phyloP scores from a whole-genome alignment of 164 flowering plant genomes.

The Nelumbo lutea region DNA sequence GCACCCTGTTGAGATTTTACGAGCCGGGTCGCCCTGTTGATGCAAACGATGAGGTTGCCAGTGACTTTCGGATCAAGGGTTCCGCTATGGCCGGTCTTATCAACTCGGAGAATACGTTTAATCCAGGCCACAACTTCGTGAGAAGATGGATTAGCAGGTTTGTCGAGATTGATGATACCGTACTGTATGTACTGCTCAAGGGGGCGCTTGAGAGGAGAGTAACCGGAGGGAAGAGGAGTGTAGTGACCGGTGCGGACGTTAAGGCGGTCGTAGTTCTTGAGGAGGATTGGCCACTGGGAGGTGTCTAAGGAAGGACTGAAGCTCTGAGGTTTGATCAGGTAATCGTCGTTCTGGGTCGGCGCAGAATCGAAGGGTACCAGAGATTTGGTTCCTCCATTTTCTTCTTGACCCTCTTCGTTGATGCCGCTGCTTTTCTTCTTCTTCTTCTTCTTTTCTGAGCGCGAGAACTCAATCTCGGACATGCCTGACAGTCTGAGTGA shows the following conservation, averaged over 20 bases:
- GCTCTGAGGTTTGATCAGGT: slow-evolving; percentile 2
- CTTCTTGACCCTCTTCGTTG: slow-evolving; percentile 5
- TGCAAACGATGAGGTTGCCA: slow-evolving; percentile 2
- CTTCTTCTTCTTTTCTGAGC: slow-evolving; percentile 32
- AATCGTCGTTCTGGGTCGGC: slow-evolving; percentile 6
- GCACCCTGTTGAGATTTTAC: slow-evolving; percentile 7
- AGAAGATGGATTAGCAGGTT: slow-evolving; percentile 3
- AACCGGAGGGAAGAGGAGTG: slow-evolving; percentile 3
- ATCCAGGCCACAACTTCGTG: slow-evolving; percentile 7
- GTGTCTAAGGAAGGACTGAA: slow-evolving; percentile 2
- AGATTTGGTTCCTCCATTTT: not conserved
- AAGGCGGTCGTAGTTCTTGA: slow-evolving; percentile 9
- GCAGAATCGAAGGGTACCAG: not conserved
- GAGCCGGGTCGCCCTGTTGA: slow-evolving; percentile 1
- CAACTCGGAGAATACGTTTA: slow-evolving; percentile 1
- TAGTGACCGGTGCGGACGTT: slow-evolving; percentile 6
- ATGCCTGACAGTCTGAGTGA: not conserved
- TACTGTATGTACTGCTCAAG: not conserved
- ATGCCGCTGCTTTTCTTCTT: slow-evolving; percentile 22
- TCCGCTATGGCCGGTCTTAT: slow-evolving; percentile 4
- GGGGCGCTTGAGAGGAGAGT: slow-evolving; percentile 4
- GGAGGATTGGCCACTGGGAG: slow-evolving; percentile 3
- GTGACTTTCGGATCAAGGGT: slow-evolving; percentile 8
- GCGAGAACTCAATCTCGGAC: slow-evolving; percentile 23
- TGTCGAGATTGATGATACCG: slow-evolving; percentile 5